These are phyloP conservation scores for Apiotrichum porosum DNA, from an alignment of 1,284 basidiomycete species.

Conservation along the genomic window DNA sequence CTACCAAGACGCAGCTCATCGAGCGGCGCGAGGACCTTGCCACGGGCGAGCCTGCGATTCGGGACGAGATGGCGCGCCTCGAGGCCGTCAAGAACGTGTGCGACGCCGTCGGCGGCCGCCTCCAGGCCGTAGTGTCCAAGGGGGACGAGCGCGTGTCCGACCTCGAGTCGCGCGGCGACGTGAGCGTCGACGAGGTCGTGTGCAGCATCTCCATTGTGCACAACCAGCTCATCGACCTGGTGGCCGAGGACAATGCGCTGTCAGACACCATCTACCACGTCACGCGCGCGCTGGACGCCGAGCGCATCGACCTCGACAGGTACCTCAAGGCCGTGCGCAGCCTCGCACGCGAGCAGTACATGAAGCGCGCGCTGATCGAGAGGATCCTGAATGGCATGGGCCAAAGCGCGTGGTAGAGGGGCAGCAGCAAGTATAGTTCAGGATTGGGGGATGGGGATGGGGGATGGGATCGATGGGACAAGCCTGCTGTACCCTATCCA, in stretches of 20 bases:
- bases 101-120: constrained; percentile 63
- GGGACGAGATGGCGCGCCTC: constrained; percentile 92
- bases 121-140: constrained; percentile 59
- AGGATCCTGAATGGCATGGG: constrained; percentile 71
- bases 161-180: constrained; percentile 58
- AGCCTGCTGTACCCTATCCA: too few species aligned
- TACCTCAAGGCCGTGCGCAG: constrained; percentile 83
- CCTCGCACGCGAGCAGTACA: constrained; percentile 83
- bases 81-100: constrained; percentile 94
- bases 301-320: constrained; percentile 84
- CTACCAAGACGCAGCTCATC: constrained; percentile 69
- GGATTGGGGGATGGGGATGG: background rate
- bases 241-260: constrained; percentile 97
- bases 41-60: constrained; percentile 83
- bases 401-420: constrained; percentile 49
- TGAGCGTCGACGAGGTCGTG: constrained; percentile 79
- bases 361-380: constrained; percentile 71
- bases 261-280: constrained; percentile 98
- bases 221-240: constrained; percentile 91
- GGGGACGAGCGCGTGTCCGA: constrained; percentile 66
- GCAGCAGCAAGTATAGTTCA: background rate
- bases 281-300: constrained; percentile 84
- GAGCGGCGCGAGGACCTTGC: constrained; percentile 77
- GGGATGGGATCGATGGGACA: too few species aligned
- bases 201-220: constrained; percentile 92